Evolutionary conservation across 768 basidiomycete species (phyloP).

Genomic region (Leccinellum albellum): DNA sequence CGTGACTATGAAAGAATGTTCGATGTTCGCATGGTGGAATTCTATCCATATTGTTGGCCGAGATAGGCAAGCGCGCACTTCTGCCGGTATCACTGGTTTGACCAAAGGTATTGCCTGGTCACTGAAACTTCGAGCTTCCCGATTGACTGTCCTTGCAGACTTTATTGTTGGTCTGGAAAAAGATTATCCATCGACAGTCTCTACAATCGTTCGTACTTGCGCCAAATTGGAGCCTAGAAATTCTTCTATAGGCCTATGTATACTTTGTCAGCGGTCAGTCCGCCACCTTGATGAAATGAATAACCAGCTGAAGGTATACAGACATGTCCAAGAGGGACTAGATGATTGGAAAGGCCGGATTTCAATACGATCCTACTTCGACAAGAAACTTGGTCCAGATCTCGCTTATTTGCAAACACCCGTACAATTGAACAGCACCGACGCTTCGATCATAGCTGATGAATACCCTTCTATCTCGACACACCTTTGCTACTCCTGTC

Average conservation of each 20-base stretch:
- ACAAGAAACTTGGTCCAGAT: slow-evolving; percentile 16
- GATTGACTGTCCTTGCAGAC: slow-evolving; percentile 38
- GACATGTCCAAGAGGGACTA: slow-evolving; percentile 60
- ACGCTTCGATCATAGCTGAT: neutral
- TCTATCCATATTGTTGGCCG: slow-evolving; percentile 50
- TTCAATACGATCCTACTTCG: slow-evolving; percentile 55
- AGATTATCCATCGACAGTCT: slow-evolving; percentile 85
- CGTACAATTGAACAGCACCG: neutral
- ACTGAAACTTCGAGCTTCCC: neutral
- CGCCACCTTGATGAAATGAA: neutral
- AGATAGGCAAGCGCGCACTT: slow-evolving; percentile 42
- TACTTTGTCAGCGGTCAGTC: slow-evolving; percentile 61
- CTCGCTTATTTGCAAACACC: slow-evolving; percentile 5
- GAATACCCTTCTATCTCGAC: slow-evolving; percentile 32
- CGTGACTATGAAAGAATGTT: slow-evolving; percentile 74
- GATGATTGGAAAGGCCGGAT: slow-evolving; percentile 74
- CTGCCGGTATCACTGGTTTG: slow-evolving; percentile 57
- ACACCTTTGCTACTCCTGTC: slow-evolving; percentile 61
- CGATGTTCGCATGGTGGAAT: slow-evolving; percentile 75
- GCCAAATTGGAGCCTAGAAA: slow-evolving; percentile 71
- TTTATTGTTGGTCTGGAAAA: slow-evolving; percentile 78
- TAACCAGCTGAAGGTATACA: slow-evolving; percentile 22
- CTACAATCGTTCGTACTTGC: slow-evolving; percentile 77
- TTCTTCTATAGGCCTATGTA: slow-evolving; percentile 45
- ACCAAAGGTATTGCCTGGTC: slow-evolving; percentile 55